These are phyloP conservation scores for Avena insularis DNA, from an alignment of 176 grass and related monocot genomes.

Conservation along the genomic window DNA sequence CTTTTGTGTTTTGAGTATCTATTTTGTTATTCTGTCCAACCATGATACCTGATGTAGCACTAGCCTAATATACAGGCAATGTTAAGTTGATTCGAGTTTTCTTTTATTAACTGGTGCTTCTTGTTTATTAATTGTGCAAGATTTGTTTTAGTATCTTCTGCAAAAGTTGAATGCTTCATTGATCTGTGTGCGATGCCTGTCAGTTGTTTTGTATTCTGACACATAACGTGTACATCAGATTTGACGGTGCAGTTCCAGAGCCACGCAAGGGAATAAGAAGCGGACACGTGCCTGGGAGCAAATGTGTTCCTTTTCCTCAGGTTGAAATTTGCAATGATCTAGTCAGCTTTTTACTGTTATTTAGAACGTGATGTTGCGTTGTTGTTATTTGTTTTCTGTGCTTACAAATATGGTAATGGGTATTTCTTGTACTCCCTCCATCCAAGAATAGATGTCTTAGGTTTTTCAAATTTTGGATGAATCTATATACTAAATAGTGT, in stretches of 20 bases:
- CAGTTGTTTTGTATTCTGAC: conserved; percentile 35
- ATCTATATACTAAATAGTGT: no score
- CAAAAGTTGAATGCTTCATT: conserved; percentile 23
- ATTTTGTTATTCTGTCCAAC: background rate
- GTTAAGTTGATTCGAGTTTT: background rate
- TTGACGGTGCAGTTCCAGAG: conserved; percentile 88
- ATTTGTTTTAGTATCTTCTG: background rate
- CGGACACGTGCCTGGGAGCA: conserved; percentile 93
- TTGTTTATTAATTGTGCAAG: background rate
- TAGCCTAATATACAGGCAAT: background rate
- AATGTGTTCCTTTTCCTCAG: conserved; percentile 90
- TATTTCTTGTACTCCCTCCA: background rate
- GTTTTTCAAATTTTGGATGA: no score
- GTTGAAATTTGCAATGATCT: conserved; percentile 48
- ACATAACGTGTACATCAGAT: conserved; percentile 64
- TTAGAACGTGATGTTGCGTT: background rate
- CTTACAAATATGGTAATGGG: background rate
- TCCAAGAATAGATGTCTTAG: no score
- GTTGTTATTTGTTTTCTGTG: background rate
- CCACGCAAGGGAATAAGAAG: conserved; percentile 89
- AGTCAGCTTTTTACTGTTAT: conserved; percentile 7
- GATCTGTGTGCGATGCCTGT: background rate
- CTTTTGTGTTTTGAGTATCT: background rate
- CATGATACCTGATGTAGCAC: background rate
- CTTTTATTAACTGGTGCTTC: background rate